Conservation (phyloP, 768 basidiomycete species). For the Lactarius sanguifluus region DNA sequence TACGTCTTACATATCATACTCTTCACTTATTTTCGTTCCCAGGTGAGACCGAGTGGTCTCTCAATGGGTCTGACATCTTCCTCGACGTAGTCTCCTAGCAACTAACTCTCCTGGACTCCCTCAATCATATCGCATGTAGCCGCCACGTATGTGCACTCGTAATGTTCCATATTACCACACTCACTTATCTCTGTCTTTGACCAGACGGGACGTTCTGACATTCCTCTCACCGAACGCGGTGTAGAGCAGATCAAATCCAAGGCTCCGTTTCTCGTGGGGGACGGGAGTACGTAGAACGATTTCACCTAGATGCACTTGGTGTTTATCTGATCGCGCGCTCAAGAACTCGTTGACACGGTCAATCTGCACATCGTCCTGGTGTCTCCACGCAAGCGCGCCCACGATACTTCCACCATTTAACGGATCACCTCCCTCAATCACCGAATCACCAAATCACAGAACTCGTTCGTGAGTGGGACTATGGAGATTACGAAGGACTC, state of each 20-base stretch:
- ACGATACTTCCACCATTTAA: constrained; percentile 79
- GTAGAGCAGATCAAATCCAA: constrained; percentile 66
- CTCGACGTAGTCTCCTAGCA: neutral
- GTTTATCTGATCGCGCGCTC: neutral
- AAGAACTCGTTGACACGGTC: constrained; percentile 75
- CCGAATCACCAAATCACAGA: constrained; percentile 64
- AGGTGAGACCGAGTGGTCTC: constrained; percentile 95
- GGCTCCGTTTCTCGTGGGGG: constrained; percentile 68
- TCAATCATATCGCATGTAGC: constrained; percentile 37
- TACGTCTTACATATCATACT: neutral
- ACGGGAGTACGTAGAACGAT: constrained; percentile 57
- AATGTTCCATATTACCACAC: neutral
- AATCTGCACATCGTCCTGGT: constrained; percentile 75
- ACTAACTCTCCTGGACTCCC: neutral
- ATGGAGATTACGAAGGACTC: constrained; percentile 88
- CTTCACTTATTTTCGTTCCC: neutral
- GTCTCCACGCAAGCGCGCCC: constrained; percentile 86
- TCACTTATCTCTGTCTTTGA: constrained; percentile 19
- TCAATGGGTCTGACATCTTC: constrained; percentile 61
- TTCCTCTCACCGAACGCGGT: constrained; percentile 79
- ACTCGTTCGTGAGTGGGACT: constrained; percentile 83
- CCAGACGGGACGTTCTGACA: constrained; percentile 86
- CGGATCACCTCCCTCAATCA: constrained; percentile 46
- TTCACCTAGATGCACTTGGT: neutral
- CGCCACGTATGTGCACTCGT: constrained; percentile 52